phyloP scores from a whole-genome alignment of 2,329 filamentous ascomycete species.

The Phialocephala subalpina region DNA sequence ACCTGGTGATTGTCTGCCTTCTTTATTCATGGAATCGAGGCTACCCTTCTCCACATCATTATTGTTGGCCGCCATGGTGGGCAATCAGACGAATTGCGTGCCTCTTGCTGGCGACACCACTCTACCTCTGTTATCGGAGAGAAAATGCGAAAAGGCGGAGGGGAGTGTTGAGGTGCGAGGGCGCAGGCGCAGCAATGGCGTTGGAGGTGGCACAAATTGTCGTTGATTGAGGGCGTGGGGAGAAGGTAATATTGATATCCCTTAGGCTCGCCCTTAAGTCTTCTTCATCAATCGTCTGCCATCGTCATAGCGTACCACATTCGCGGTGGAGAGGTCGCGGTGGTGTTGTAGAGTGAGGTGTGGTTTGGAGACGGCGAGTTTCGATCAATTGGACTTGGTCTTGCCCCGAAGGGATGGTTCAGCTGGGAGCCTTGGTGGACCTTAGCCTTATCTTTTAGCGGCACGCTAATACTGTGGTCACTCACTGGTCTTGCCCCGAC shows the following conservation, averaged over 20 bases:
- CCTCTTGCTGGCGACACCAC: not conserved
- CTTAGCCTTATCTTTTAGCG: slow-evolving; percentile 4
- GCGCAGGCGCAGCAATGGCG: slow-evolving; percentile 1
- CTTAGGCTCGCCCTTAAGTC: not conserved
- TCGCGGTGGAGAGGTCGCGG: not conserved
- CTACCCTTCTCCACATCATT: slow-evolving; percentile 26
- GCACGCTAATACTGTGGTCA: not conserved
- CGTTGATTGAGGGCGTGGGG: not conserved
- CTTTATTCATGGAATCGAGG: slow-evolving; percentile 5
- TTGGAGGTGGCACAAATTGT: not conserved
- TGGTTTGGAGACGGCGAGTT: not conserved
- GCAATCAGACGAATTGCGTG: not conserved
- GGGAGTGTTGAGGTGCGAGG: not conserved
- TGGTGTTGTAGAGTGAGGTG: not conserved
- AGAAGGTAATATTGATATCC: not conserved
- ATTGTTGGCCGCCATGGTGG: slow-evolving; percentile 5
- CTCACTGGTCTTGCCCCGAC: too few relatives aligned
- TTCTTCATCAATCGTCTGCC: not conserved
- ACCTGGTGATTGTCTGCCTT: not conserved
- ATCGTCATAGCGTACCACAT: not conserved
- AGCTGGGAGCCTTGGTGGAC: not conserved
- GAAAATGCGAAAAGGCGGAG: not conserved
- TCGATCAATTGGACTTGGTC: too few relatives aligned
- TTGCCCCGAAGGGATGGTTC: not conserved
- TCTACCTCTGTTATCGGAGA: not conserved